Percentiles rank a stretch among this genome's conserved stretches.
These are phyloP conservation scores for Biancaea sappan DNA, from an alignment of 306 rosid genomes.

Conservation along the genomic window DNA sequence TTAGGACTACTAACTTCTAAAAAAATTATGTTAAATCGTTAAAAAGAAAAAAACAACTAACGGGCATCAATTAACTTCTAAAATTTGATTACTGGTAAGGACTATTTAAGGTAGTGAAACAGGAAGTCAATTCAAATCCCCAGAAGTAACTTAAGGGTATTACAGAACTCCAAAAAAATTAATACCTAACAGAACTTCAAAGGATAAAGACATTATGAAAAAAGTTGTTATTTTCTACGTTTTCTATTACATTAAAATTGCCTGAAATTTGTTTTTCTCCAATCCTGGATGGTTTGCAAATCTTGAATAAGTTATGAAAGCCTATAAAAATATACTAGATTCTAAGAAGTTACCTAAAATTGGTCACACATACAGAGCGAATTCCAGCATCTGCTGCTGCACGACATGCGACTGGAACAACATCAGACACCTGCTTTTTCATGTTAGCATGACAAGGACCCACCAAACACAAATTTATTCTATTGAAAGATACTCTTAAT, in stretches of 20 bases:
- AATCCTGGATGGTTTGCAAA: too few relatives aligned
- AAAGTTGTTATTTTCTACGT: background rate
- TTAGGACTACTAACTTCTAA: constrained; percentile 11
- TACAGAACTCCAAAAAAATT: background rate
- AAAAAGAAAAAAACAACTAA: too few relatives aligned
- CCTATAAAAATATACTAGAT: background rate
- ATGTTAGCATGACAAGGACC: constrained; percentile 31
- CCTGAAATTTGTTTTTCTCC: too few relatives aligned
- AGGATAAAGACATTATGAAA: background rate
- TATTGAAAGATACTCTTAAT: constrained; percentile 12
- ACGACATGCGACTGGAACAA: constrained; percentile 95
- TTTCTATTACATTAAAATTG: constrained; percentile 9
- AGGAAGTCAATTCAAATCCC: constrained; percentile 1
- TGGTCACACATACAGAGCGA: constrained; percentile 93
- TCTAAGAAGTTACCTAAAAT: constrained; percentile 68
- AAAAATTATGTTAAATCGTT: background rate
- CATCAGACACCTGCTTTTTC: constrained; percentile 80
- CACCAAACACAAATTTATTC: constrained; percentile 4
- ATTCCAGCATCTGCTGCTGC: constrained; percentile 99
- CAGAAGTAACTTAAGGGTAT: constrained; percentile 1
- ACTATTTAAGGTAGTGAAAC: constrained; percentile 17
- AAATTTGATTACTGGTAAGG: background rate
- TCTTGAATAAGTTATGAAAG: background rate
- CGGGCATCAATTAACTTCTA: constrained; percentile 15
- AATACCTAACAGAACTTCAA: constrained; percentile 16